Percentiles rank a stretch among this genome's conserved stretches.
These are phyloP conservation scores for Aspergillus pseudoterreus DNA, from an alignment of 2,329 filamentous ascomycete genomes.

Conservation along the genomic window DNA sequence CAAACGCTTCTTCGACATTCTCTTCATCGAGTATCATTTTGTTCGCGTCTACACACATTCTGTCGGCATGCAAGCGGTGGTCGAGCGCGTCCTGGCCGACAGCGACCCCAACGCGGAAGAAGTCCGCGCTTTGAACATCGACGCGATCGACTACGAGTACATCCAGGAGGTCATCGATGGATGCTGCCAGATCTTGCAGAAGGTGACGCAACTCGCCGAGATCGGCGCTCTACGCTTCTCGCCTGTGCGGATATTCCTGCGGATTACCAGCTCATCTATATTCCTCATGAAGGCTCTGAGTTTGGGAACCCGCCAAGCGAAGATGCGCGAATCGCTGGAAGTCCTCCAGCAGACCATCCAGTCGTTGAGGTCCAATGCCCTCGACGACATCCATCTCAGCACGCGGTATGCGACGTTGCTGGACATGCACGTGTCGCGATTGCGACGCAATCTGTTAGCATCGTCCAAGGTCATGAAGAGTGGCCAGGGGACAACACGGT, in stretches of 20 bases:
- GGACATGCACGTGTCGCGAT: conserved; percentile 43
- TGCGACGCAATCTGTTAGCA: conserved; percentile 37
- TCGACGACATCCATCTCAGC: conserved; percentile 52
- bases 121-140: conserved; percentile 43
- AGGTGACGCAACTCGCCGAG: conserved; percentile 48
- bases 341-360: conserved; percentile 48
- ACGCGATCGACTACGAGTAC: conserved; percentile 52
- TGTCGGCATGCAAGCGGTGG: conserved; percentile 55
- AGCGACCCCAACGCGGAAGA: conserved; percentile 29
- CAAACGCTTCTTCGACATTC: conserved; percentile 43
- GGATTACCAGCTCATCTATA: conserved; percentile 54
- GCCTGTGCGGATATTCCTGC: conserved; percentile 52
- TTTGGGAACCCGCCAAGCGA: conserved; percentile 47
- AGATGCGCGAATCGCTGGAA: conserved; percentile 47
- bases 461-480: conserved; percentile 28
- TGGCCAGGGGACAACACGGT: conserved; percentile 21
- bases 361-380: conserved; percentile 45
- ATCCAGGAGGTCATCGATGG: conserved; percentile 56
- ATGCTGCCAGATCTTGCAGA: conserved; percentile 50
- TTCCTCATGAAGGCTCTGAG: conserved; percentile 52
- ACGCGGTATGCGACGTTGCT: conserved; percentile 50
- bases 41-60: conserved; percentile 43
- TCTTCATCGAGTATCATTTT: conserved; percentile 53
- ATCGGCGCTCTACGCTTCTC: conserved; percentile 47
- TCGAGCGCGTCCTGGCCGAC: conserved; percentile 49